Evolutionary conservation across 2,329 filamentous ascomycete genomes (phyloP).

Genomic region (Ascochyta pisi): DNA sequence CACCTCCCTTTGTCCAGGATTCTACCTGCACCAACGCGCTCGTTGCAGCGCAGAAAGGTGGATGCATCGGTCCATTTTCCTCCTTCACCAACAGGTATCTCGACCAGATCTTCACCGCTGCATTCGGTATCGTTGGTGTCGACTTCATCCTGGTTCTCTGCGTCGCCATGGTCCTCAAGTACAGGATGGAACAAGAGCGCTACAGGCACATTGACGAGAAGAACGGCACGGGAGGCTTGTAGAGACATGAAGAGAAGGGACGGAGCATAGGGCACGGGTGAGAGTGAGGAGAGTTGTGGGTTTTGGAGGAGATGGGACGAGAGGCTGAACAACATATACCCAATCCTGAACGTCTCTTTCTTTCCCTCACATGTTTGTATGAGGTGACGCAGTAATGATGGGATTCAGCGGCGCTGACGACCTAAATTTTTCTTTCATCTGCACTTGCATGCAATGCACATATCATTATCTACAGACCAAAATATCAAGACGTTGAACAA

Average conservation of each 20-base stretch:
- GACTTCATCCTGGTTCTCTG: constrained; percentile 73
- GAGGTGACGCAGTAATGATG: constrained; percentile 28
- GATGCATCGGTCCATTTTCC: constrained; percentile 72
- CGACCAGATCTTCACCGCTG: constrained; percentile 77
- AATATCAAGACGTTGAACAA: not conserved
- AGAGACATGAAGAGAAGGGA: constrained; percentile 10
- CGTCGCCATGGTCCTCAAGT: constrained; percentile 78
- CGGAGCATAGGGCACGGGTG: not conserved
- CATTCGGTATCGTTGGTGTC: constrained; percentile 78
- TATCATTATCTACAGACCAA: constrained; percentile 22
- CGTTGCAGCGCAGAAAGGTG: constrained; percentile 71
- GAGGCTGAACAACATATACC: constrained; percentile 17
- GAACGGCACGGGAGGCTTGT: constrained; percentile 50
- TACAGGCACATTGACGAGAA: constrained; percentile 86
- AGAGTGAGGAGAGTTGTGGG: constrained; percentile 12
- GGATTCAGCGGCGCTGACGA: constrained; percentile 29
- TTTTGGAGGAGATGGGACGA: constrained; percentile 30
- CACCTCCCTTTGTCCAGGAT: constrained; percentile 75
- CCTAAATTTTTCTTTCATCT: constrained; percentile 11
- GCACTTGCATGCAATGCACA: constrained; percentile 18
- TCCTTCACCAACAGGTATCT: constrained; percentile 74
- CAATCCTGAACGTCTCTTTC: constrained; percentile 32
- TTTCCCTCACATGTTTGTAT: constrained; percentile 20
- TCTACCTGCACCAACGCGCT: constrained; percentile 71
- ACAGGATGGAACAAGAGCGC: constrained; percentile 78